Percentiles rank a stretch among this genome's conserved stretches.
Evolutionary conservation across 2,329 filamentous ascomycete species (phyloP).

Genomic region (Verticillium albo-atrum): DNA sequence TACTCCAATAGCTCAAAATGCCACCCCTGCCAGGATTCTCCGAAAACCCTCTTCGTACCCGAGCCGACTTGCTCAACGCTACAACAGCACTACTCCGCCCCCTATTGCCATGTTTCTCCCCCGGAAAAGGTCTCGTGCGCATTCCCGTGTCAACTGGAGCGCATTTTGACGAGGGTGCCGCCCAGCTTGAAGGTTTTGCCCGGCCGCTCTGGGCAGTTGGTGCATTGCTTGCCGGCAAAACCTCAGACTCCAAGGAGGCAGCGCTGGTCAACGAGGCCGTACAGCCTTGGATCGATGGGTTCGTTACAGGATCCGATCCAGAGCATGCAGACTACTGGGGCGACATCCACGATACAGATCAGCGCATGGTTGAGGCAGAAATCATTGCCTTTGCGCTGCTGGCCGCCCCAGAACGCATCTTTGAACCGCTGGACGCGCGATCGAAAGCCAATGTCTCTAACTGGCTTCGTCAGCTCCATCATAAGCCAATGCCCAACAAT

Average conservation of each 20-base stretch:
- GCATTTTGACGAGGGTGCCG: constrained; percentile 38
- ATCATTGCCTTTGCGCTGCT: constrained; percentile 45
- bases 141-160: constrained; percentile 31
- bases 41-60: constrained; percentile 30
- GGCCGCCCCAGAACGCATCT: constrained; percentile 29
- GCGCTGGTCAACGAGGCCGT: constrained; percentile 4
- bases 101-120: constrained; percentile 26
- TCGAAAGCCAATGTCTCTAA: constrained; percentile 28
- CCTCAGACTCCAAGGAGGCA: constrained; percentile 1
- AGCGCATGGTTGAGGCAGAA: constrained; percentile 51
- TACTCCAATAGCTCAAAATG: constrained; percentile 18
- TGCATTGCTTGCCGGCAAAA: constrained; percentile 23
- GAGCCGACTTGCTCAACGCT: constrained; percentile 29
- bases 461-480: constrained; percentile 34
- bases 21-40: constrained; percentile 33
- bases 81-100: constrained; percentile 27
- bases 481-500: constrained; percentile 31
- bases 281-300: constrained; percentile 24
- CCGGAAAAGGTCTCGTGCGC: constrained; percentile 26
- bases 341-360: constrained; percentile 36
- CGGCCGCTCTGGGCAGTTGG: constrained; percentile 31
- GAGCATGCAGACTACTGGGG: constrained; percentile 41
- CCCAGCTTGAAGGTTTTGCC: constrained; percentile 41
- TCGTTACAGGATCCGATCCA: constrained; percentile 27
- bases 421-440: constrained; percentile 22